Conservation (phyloP, 2,329 filamentous ascomycete genomes). For the Aureobasidium sp. region DNA sequence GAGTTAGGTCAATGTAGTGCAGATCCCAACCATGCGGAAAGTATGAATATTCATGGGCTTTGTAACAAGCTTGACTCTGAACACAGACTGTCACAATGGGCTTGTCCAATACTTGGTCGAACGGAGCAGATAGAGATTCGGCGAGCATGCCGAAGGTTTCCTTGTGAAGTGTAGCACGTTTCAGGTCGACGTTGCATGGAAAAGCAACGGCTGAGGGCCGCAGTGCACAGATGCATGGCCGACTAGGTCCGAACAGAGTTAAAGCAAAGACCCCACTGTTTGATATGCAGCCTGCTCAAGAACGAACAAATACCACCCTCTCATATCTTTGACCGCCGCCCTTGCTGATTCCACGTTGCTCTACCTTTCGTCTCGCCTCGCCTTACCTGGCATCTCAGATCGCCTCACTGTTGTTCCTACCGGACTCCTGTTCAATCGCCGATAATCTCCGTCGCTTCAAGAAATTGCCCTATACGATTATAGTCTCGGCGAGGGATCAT, state of each 20-base stretch:
- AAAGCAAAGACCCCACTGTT: slow-evolving; percentile 13
- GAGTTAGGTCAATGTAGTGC: no score
- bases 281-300: slow-evolving; percentile 6
- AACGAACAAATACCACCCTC: slow-evolving; percentile 7
- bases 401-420: neutral
- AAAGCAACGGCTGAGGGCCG: neutral
- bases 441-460: neutral
- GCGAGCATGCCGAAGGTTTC: neutral
- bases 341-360: slow-evolving; percentile 11
- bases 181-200: slow-evolving; percentile 7
- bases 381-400: neutral
- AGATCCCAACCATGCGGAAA: no score
- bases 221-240: neutral
- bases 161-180: neutral
- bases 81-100: neutral
- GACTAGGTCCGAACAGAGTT: slow-evolving; percentile 2
- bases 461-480: neutral
- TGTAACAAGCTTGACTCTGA: neutral
- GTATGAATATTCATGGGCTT: neutral
- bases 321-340: neutral
- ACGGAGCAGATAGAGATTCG: neutral
- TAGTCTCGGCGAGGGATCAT: slow-evolving; percentile 3
- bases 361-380: neutral
- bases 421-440: neutral
- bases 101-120: neutral